Base-by-base conservation (phyloP, 495 filamentous ascomycete species). In the Penicillium pulvis region DNA sequence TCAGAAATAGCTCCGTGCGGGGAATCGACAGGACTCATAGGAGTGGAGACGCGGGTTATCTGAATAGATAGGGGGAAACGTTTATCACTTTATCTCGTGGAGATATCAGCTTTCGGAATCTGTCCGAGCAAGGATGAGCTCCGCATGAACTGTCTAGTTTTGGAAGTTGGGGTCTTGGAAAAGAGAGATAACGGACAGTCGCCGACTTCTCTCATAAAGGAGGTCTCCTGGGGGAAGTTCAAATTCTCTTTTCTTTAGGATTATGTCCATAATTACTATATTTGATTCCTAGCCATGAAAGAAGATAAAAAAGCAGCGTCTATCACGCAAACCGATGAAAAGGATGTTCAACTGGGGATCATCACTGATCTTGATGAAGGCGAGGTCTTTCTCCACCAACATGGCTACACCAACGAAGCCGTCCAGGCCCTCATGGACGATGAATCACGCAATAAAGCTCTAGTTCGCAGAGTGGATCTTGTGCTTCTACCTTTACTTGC, bases 401-500 rank as follows among this genome's bases (percentile, higher is more conserved):
- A 72, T 67, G 67, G 65, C 31, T 63, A 70, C 54, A 65, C 66
- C 3, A 56, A 67, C 28, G 63, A 59, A 31, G 33, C 52, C 3
- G 31, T 69, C 9, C 64, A 67, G 11, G 48, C n/a, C 2, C 55
- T 69, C 14, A n/a, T 69, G 36, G 57, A 61, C 19, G 64, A 69
- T 53, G 60, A 54, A 17, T 42, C 51, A 24, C 64, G 67, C 48
- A 69, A 69, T 54, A 69, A 65, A 30, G 53, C 58, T 2, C 16
- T 75, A 24, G 64, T 75, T 7, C 70, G 70, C 45, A 72, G 66
- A 53, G 71, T 78, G 31, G 75, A 87, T 57, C 67, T 77, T 7
- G 69, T 73, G 4, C 71, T 85, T 30, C 62, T 84, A 36, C 77
- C 79, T 9, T 67, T 85, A 8, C 72, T 85, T 17, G 78, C 77